Percentiles rank a stretch among this genome's conserved stretches.
Conservation (phyloP, 306 rosid species). For the Cucurbita ficifolia region DNA sequence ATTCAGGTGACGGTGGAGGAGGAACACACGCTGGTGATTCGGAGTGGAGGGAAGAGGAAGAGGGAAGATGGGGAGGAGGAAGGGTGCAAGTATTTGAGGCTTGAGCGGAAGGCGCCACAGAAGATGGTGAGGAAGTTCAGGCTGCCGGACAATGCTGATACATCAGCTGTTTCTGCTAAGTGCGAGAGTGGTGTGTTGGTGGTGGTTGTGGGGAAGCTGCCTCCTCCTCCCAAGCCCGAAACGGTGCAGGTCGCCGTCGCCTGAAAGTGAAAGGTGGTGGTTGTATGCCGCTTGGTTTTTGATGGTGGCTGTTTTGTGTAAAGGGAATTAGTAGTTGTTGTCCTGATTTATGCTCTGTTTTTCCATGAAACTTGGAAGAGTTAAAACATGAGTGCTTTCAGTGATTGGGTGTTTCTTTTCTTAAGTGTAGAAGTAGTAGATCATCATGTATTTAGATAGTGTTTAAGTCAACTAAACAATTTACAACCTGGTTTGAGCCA, state of each 20-base stretch:
- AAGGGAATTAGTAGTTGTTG: neutral
- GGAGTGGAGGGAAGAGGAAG: slow-evolving; percentile 5
- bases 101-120: neutral
- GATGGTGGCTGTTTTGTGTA: neutral
- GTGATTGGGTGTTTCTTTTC: no score
- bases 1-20: slow-evolving; percentile 6
- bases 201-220: neutral
- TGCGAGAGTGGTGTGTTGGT: slow-evolving; percentile 6
- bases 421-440: no score
- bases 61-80: slow-evolving; percentile 1
- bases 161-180: slow-evolving; percentile 1
- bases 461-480: no score
- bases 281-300: no score
- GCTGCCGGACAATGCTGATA: neutral
- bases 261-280: neutral
- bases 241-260: neutral
- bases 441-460: no score
- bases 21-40: neutral
- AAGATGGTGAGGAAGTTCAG: slow-evolving; percentile 2
- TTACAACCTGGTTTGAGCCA: no score
- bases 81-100: slow-evolving; percentile 4
- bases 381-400: no score
- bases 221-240: slow-evolving; percentile 4
- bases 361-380: no score
- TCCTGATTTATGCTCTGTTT: no score